Evolutionary conservation across 352 stramenopile species (phyloP).

Genomic region (Pythium grandisporangium): DNA sequence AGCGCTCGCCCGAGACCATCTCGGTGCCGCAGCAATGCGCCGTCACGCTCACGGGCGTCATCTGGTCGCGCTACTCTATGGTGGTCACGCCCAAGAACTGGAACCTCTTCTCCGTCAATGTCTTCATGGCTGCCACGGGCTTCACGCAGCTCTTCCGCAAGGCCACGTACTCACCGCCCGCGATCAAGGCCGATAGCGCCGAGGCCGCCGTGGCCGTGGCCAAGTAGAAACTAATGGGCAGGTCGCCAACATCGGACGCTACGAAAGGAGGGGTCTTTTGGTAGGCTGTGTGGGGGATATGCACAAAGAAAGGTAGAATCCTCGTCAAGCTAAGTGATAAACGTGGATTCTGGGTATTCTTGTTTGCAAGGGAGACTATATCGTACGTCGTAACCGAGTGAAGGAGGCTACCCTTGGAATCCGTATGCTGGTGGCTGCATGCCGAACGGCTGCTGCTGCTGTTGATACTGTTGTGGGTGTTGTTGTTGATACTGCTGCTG

Average conservation of each 20-base stretch:
- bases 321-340: no score
- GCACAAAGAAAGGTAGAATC: no score
- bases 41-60: conserved; percentile 75
- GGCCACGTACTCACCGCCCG: conserved; percentile 28
- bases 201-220: not conserved
- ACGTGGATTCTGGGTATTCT: no score
- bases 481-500: conserved; percentile 1
- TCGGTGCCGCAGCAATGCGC: conserved; percentile 77
- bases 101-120: conserved; percentile 87
- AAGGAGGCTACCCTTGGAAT: no score
- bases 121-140: conserved; percentile 84
- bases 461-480: not conserved
- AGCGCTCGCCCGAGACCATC: conserved; percentile 66
- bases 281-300: no score
- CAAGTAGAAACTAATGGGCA: conserved; percentile 5
- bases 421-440: no score
- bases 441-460: conserved; percentile 6
- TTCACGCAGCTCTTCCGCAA: conserved; percentile 81
- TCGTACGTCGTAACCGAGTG: no score
- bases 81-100: conserved; percentile 89
- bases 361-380: no score
- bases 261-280: no score
- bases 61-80: conserved; percentile 86
- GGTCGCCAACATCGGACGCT: no score
- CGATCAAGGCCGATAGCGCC: not conserved